phyloP scores from a whole-genome alignment of 164 flowering plant species.

The Santalum album region DNA sequence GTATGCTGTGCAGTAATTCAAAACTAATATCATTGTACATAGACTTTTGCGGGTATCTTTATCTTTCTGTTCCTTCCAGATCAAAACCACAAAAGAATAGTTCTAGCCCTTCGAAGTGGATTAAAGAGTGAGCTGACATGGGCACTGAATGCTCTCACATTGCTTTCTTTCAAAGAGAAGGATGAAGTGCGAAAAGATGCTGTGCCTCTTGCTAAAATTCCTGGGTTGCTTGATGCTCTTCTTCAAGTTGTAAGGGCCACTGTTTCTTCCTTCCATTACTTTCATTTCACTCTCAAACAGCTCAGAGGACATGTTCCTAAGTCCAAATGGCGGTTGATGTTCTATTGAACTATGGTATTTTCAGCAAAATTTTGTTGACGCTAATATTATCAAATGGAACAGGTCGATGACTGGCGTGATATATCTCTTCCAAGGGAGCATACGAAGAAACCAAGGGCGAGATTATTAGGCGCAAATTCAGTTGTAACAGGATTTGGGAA shows the following conservation, averaged over 20 bases:
- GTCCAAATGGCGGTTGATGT: not conserved
- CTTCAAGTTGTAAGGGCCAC: slow-evolving; percentile 79
- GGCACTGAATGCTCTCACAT: slow-evolving; percentile 86
- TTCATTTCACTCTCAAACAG: not conserved
- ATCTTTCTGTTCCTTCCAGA: slow-evolving; percentile 39
- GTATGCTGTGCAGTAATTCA: too few species aligned
- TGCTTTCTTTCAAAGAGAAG: slow-evolving; percentile 97
- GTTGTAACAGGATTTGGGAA: slow-evolving; percentile 79
- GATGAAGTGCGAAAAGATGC: slow-evolving; percentile 91
- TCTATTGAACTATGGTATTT: not conserved
- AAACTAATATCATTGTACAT: too few species aligned
- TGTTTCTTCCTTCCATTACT: not conserved
- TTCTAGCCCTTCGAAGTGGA: slow-evolving; percentile 94
- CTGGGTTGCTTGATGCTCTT: slow-evolving; percentile 90
- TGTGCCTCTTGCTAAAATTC: slow-evolving; percentile 83
- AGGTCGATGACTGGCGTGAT: slow-evolving; percentile 99
- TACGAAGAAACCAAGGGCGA: slow-evolving; percentile 39
- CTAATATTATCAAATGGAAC: slow-evolving; percentile 8
- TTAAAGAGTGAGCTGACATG: slow-evolving; percentile 92
- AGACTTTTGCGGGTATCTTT: too few species aligned
- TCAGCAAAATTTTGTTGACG: too few species aligned
- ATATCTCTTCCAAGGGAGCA: slow-evolving; percentile 76
- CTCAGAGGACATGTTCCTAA: not conserved
- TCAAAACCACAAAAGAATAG: slow-evolving; percentile 89
- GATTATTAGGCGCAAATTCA: slow-evolving; percentile 65